A percentile compares a stretch with the other conserved stretches of the same genome.
Evolutionary conservation across 2,329 filamentous ascomycete genomes (phyloP).

Genomic region (Trichoderma asperellum): DNA sequence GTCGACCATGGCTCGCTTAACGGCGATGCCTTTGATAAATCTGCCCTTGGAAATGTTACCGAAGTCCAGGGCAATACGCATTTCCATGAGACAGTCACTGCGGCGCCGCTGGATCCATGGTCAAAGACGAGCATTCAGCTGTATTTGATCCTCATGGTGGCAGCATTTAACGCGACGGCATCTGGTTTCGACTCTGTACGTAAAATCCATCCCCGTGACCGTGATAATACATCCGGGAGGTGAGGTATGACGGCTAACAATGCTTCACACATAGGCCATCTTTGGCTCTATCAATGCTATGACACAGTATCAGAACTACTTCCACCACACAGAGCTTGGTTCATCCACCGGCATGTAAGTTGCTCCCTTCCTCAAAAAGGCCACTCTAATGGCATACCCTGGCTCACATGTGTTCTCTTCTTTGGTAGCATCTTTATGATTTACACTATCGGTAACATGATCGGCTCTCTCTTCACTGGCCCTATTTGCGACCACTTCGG

Average conservation of each 20-base stretch:
- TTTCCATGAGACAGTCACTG: constrained; percentile 38
- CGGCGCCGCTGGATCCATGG: constrained; percentile 40
- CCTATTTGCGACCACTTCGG: constrained; percentile 48
- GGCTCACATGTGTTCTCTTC: background rate
- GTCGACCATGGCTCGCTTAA: constrained; percentile 29
- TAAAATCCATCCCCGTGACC: background rate
- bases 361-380: background rate
- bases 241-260: background rate
- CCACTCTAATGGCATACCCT: background rate
- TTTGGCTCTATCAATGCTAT: constrained; percentile 42
- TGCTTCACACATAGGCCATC: constrained; percentile 33
- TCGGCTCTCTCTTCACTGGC: constrained; percentile 46
- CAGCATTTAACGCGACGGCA: constrained; percentile 44
- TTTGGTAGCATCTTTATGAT: constrained; percentile 46
- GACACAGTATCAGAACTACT: constrained; percentile 38
- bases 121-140: constrained; percentile 44
- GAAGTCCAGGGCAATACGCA: constrained; percentile 38
- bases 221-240: background rate
- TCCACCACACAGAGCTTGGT: constrained; percentile 37
- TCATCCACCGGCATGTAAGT: constrained; percentile 39
- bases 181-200: constrained; percentile 46
- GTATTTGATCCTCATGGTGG: constrained; percentile 43
- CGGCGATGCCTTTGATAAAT: constrained; percentile 33
- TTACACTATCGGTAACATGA: constrained; percentile 50
- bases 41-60: constrained; percentile 32